These are phyloP conservation scores for Corylus heterophylla DNA, from an alignment of 306 rosid genomes.

Conservation along the genomic window DNA sequence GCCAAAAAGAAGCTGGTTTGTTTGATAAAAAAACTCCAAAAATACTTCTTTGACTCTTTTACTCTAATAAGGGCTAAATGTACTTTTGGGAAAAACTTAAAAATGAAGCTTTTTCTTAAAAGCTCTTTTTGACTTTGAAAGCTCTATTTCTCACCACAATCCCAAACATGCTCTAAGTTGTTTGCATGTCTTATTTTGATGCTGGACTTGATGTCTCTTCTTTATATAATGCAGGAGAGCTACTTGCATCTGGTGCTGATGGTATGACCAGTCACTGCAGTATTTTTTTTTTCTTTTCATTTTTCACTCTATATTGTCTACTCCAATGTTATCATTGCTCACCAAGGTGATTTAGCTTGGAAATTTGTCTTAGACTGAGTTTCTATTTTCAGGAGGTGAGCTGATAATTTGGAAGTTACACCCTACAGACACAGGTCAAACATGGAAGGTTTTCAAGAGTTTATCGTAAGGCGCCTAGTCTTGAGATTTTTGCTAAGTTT, in stretches of 20 bases:
- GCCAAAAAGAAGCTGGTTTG: too few relatives aligned
- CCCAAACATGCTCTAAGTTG: neutral
- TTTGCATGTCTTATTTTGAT: neutral
- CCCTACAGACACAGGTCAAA: constrained; percentile 55
- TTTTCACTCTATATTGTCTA: neutral
- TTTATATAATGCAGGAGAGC: constrained; percentile 62
- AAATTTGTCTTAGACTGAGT: neutral
- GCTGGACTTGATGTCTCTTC: constrained; percentile 16
- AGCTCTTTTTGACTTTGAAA: too few relatives aligned
- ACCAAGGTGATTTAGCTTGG: constrained; percentile 3
- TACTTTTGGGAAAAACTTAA: too few relatives aligned
- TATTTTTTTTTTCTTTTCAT: constrained; percentile 2
- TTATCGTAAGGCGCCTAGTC: constrained; percentile 54
- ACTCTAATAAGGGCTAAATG: too few relatives aligned
- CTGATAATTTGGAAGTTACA: constrained; percentile 75
- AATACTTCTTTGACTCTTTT: too few relatives aligned
- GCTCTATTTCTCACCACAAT: too few relatives aligned
- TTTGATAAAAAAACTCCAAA: too few relatives aligned
- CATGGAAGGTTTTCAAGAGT: constrained; percentile 84
- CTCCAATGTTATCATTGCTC: neutral
- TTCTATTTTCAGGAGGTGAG: constrained; percentile 63
- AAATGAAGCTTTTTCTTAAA: too few relatives aligned
- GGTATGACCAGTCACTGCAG: constrained; percentile 41
- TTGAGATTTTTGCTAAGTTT: constrained; percentile 5
- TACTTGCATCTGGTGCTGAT: constrained; percentile 87